Evolutionary conservation across 1,139 yeast genomes (phyloP).

Genomic region (Schizosaccharomyces versatilis): DNA sequence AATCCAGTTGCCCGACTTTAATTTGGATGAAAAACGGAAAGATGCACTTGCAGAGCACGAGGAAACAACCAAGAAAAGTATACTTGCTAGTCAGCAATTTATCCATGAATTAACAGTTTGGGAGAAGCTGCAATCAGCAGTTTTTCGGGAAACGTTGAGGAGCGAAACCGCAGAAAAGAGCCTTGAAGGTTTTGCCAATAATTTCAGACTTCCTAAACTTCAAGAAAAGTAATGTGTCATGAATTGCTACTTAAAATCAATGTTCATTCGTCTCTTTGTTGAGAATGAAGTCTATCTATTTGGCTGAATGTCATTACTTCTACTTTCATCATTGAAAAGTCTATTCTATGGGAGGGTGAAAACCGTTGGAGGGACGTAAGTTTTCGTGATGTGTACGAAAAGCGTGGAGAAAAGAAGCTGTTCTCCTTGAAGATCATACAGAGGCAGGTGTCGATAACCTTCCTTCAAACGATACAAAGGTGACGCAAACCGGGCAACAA

Average conservation of each 20-base stretch:
- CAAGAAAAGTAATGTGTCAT: not conserved
- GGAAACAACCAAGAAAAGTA: too few relatives aligned
- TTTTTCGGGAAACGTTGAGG: not conserved
- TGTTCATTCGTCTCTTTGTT: not conserved
- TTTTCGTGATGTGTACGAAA: slow-evolving; percentile 24
- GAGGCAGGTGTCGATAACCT: slow-evolving; percentile 67
- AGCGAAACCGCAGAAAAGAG: not conserved
- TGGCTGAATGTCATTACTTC: not conserved
- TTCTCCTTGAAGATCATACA: slow-evolving; percentile 58
- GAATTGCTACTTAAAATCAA: not conserved
- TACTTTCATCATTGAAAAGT: not conserved
- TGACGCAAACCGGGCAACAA: slow-evolving; percentile 38
- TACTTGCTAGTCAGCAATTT: not conserved
- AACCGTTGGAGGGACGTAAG: not conserved
- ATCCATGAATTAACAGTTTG: not conserved
- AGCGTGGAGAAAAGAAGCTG: slow-evolving; percentile 56
- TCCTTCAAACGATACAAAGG: slow-evolving; percentile 22
- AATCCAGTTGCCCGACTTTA: too few relatives aligned
- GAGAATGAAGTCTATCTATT: not conserved
- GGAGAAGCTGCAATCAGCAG: not conserved
- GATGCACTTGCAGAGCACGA: too few relatives aligned
- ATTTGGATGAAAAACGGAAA: too few relatives aligned
- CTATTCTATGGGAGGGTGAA: not conserved
- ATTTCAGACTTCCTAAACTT: not conserved
- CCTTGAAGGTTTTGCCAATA: not conserved